Evolutionary conservation across 2,329 filamentous ascomycete genomes (phyloP).

Genomic region (Leptographium radiaticola): DNA sequence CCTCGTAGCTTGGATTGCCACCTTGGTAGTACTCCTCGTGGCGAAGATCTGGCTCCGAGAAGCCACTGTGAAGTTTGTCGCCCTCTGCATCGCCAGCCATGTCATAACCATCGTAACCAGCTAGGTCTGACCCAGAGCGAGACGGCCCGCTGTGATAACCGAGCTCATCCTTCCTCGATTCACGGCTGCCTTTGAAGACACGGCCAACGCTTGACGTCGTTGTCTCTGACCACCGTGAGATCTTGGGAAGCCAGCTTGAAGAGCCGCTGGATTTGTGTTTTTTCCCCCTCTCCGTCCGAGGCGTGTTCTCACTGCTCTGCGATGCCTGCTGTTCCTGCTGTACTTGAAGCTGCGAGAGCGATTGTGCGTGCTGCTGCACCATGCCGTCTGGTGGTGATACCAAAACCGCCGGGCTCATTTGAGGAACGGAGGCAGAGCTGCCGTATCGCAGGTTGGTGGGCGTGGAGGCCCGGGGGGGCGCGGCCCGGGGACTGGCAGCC

Average conservation of each 20-base stretch:
- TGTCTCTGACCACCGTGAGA: constrained; percentile 94
- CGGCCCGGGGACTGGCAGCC: constrained; percentile 23
- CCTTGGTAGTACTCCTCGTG: constrained; percentile 11
- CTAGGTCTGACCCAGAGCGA: constrained; percentile 64
- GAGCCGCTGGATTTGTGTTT: constrained; percentile 84
- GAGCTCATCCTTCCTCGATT: constrained; percentile 41
- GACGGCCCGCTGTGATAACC: constrained; percentile 34
- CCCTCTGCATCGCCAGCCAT: constrained; percentile 40
- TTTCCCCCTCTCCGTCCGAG: constrained; percentile 59
- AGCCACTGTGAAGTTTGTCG: constrained; percentile 45
- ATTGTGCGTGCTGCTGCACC: constrained; percentile 1
- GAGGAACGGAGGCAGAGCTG: constrained; percentile 3
- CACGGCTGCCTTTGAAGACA: constrained; percentile 57
- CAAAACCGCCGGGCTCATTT: constrained; percentile 7
- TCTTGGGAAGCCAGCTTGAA: constrained; percentile 72
- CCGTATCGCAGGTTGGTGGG: constrained; percentile 26
- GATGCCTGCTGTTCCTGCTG: constrained; percentile 11
- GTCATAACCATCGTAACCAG: constrained; percentile 51
- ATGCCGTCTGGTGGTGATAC: constrained; percentile 29
- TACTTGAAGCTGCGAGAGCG: background rate
- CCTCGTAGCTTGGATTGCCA: constrained; percentile 1
- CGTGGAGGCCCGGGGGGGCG: constrained; percentile 36
- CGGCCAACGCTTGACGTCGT: constrained; percentile 79
- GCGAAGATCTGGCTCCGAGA: constrained; percentile 37
- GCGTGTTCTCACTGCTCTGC: constrained; percentile 70